Conservation (phyloP, 768 basidiomycete species). For the Asterophora lycoperdoides region DNA sequence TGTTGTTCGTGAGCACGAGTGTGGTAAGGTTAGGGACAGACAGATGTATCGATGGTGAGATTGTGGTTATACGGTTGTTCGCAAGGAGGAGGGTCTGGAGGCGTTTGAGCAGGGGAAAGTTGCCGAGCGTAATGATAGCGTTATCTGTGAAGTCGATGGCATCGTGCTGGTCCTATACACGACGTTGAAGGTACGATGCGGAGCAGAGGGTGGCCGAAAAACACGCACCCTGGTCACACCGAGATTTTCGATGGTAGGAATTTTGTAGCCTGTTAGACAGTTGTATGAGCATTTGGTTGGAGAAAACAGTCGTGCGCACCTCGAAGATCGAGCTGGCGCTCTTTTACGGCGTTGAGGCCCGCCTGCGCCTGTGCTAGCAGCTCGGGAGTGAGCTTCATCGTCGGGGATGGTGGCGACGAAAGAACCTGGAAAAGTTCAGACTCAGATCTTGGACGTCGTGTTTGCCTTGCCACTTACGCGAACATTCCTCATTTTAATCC, state of each 20-base stretch:
- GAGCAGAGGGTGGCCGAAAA: constrained; percentile 17
- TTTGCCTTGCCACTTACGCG: constrained; percentile 11
- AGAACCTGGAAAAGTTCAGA: constrained; percentile 32
- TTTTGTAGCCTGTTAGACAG: constrained; percentile 71
- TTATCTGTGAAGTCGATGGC: constrained; percentile 94
- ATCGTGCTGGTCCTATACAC: constrained; percentile 82
- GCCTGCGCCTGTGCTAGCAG: constrained; percentile 80
- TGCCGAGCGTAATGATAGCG: constrained; percentile 74
- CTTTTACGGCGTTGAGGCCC: constrained; percentile 76
- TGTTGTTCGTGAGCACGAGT: constrained; percentile 82
- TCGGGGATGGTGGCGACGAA: constrained; percentile 29
- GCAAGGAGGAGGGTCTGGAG: constrained; percentile 80
- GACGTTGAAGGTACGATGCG: constrained; percentile 9
- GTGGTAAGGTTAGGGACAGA: constrained; percentile 83
- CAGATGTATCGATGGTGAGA: constrained; percentile 77
- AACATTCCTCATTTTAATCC: constrained; percentile 8
- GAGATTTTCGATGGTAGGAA: constrained; percentile 93
- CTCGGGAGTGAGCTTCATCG: constrained; percentile 93
- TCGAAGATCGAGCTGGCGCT: constrained; percentile 88
- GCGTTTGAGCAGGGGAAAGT: constrained; percentile 83
- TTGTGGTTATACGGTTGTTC: constrained; percentile 83
- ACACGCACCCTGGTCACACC: constrained; percentile 79
- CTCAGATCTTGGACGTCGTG: constrained; percentile 32
- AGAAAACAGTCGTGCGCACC: constrained; percentile 41
- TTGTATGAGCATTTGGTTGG: constrained; percentile 20